phyloP scores from a whole-genome alignment of 768 basidiomycete species.

The Calvatia gigantea region DNA sequence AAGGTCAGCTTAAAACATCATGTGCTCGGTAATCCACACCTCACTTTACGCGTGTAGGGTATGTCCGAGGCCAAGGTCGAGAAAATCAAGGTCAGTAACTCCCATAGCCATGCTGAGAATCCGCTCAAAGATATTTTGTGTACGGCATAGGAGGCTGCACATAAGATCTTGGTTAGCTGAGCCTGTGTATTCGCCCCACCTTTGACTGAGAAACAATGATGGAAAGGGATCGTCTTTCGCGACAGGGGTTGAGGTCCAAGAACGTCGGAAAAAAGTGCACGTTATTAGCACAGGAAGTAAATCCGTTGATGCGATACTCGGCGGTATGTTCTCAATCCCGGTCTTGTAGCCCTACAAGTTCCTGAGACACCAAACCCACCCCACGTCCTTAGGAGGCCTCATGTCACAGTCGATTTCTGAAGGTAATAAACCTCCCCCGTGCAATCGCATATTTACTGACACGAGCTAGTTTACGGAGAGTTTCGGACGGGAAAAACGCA shows the following conservation, averaged over 20 bases:
- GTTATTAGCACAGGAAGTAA: slow-evolving; percentile 93
- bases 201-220: slow-evolving; percentile 1
- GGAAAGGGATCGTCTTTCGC: slow-evolving; percentile 84
- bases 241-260: slow-evolving; percentile 88
- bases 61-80: slow-evolving; percentile 98
- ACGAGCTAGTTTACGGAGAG: slow-evolving; percentile 80
- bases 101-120: slow-evolving; percentile 28
- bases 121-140: not conserved
- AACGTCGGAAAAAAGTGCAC: slow-evolving; percentile 76
- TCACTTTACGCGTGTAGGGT: slow-evolving; percentile 47
- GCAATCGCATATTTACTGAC: slow-evolving; percentile 1
- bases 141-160: slow-evolving; percentile 79
- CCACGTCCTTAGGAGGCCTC: slow-evolving; percentile 59
- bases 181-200: not conserved
- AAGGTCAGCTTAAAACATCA: slow-evolving; percentile 52
- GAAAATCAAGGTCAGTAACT: slow-evolving; percentile 66
- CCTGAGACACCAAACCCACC: not conserved
- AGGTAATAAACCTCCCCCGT: slow-evolving; percentile 37
- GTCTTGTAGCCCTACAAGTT: not conserved
- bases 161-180: slow-evolving; percentile 69
- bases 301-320: slow-evolving; percentile 82
- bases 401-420: slow-evolving; percentile 94
- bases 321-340: slow-evolving; percentile 46
- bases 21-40: slow-evolving; percentile 6
- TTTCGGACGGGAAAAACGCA: slow-evolving; percentile 97